Conservation (phyloP, 1,139 yeast species). For the Scheffersomyces cryptocercus region DNA sequence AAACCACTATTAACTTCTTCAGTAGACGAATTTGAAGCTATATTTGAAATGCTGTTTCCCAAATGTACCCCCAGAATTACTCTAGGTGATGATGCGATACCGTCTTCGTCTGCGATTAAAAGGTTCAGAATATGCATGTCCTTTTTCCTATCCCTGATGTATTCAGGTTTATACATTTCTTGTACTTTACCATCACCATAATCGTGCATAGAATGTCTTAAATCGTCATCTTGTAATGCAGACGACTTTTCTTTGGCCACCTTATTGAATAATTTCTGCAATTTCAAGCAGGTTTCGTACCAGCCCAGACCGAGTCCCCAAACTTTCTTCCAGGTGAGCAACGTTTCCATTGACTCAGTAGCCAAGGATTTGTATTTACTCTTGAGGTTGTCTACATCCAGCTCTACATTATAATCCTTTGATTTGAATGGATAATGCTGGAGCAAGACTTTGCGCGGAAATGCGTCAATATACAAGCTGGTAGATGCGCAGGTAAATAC, state of each 20-base stretch:
- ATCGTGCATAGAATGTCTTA: conserved; percentile 27
- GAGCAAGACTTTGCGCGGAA: conserved; percentile 30
- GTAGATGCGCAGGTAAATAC: conserved; percentile 37
- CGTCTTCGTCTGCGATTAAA: conserved; percentile 10
- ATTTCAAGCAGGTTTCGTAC: conserved; percentile 20
- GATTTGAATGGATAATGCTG: conserved; percentile 23
- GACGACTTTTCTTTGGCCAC: conserved; percentile 9
- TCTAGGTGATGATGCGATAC: not conserved
- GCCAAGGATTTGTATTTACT: conserved; percentile 21
- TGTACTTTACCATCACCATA: conserved; percentile 25
- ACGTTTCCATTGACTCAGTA: conserved; percentile 16
- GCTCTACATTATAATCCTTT: not conserved
- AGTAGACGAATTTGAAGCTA: not conserved
- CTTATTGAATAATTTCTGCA: conserved; percentile 19
- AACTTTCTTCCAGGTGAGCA: conserved; percentile 21
- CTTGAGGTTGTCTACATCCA: conserved; percentile 8
- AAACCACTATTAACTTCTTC: conserved; percentile 1
- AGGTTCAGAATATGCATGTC: conserved; percentile 19
- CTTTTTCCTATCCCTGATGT: conserved; percentile 11
- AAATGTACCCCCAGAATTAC: not conserved
- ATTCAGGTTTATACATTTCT: conserved; percentile 19
- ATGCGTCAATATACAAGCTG: conserved; percentile 30
- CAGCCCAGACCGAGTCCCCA: conserved; percentile 31
- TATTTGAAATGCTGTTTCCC: not conserved
- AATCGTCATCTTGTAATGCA: conserved; percentile 19